Conservation (phyloP, 306 rosid genomes). For the Inga laurina region DNA sequence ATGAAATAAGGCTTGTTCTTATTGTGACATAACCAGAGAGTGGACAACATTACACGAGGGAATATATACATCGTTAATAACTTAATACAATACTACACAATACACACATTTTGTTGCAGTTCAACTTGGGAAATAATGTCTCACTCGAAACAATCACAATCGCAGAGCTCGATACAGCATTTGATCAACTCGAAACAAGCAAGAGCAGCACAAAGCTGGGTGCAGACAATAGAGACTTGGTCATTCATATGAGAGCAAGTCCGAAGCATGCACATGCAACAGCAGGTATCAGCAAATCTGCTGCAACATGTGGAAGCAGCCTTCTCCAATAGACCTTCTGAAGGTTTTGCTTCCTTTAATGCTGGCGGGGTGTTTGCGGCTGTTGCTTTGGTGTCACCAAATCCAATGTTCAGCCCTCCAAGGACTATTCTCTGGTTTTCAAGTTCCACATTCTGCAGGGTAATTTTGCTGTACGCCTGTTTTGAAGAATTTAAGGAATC, state of each 20-base stretch:
- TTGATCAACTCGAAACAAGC: constrained; percentile 74
- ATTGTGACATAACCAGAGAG: too few species aligned
- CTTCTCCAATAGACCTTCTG: constrained; percentile 54
- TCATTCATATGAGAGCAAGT: constrained; percentile 58
- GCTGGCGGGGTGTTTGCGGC: constrained; percentile 53
- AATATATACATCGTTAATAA: constrained; percentile 21
- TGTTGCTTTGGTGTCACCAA: constrained; percentile 77
- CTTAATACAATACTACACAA: background rate
- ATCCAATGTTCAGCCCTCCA: constrained; percentile 66
- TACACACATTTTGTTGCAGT: background rate
- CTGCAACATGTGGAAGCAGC: constrained; percentile 69
- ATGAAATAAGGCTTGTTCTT: too few species aligned
- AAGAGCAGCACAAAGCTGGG: constrained; percentile 81
- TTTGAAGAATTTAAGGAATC: constrained; percentile 17
- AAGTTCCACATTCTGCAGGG: constrained; percentile 30
- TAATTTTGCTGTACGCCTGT: constrained; percentile 60
- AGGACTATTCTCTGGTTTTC: constrained; percentile 50
- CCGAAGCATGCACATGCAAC: constrained; percentile 77
- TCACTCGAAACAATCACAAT: constrained; percentile 41
- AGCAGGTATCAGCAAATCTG: constrained; percentile 42
- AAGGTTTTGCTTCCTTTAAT: constrained; percentile 60
- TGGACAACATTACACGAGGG: constrained; percentile 5
- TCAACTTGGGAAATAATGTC: constrained; percentile 18
- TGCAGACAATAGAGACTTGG: constrained; percentile 58
- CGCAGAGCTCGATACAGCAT: constrained; percentile 80